A percentile compares a stretch with the other conserved stretches of the same genome.
phyloP scores from a whole-genome alignment of 2,329 filamentous ascomycete species.

The Monosporascus sp. region DNA sequence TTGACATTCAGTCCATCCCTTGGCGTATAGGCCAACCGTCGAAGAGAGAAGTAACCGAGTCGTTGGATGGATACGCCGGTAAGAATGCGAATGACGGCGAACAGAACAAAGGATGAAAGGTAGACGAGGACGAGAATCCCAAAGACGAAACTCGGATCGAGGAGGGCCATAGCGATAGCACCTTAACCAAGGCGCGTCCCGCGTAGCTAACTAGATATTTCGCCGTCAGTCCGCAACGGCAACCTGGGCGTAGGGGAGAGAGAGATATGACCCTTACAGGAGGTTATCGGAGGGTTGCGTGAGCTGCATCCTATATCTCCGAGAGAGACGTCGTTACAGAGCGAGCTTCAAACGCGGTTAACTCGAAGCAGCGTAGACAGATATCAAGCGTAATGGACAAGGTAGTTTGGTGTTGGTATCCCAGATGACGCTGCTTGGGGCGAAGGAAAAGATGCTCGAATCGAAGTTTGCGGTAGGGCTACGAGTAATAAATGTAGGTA shows the following conservation, averaged over 20 bases:
- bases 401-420: too few relatives aligned
- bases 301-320: not conserved
- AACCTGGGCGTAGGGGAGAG: not conserved
- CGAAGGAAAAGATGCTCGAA: not conserved
- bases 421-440: not conserved
- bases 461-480: not conserved
- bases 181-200: conserved; percentile 22
- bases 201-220: conserved; percentile 15
- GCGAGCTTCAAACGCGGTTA: not conserved
- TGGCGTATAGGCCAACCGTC: conserved; percentile 84
- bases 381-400: too few relatives aligned
- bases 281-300: not conserved
- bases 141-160: conserved; percentile 76
- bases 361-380: too few relatives aligned
- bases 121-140: conserved; percentile 83
- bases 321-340: not conserved
- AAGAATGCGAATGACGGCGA: conserved; percentile 85
- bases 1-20: conserved; percentile 86
- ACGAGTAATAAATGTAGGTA: not conserved
- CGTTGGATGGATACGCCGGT: conserved; percentile 95
- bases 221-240: not conserved
- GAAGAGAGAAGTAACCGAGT: conserved; percentile 85
- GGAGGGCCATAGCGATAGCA: conserved; percentile 52
- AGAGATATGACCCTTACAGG: not conserved
- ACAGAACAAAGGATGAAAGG: conserved; percentile 85